These are phyloP conservation scores for Trichocomaceae sp. DNA, from an alignment of 2,329 filamentous ascomycete genomes.

Conservation along the genomic window DNA sequence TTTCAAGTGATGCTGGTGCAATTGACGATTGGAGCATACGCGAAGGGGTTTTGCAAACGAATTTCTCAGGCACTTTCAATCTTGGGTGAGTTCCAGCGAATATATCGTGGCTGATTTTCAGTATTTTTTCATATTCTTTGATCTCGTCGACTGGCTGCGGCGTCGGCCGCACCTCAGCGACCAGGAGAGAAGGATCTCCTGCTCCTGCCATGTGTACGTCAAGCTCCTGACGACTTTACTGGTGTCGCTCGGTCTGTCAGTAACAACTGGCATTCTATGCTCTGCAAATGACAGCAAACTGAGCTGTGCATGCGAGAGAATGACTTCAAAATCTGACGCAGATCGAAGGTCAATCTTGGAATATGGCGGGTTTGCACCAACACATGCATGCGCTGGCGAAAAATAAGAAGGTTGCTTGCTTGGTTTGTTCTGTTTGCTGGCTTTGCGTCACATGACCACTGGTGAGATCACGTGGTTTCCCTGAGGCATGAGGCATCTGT, in stretches of 20 bases:
- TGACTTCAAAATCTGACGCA: neutral
- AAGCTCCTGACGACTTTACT: conserved; percentile 9
- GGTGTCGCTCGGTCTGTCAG: conserved; percentile 4
- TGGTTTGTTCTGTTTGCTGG: too few relatives aligned
- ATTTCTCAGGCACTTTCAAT: conserved; percentile 52
- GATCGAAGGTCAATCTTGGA: neutral
- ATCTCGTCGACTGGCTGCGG: conserved; percentile 48
- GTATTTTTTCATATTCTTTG: conserved; percentile 69
- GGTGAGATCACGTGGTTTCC: too few relatives aligned
- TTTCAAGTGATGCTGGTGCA: conserved; percentile 19
- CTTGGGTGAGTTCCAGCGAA: conserved; percentile 63
- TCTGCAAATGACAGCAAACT: neutral
- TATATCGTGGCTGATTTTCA: conserved; percentile 73
- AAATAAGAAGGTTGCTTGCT: too few relatives aligned
- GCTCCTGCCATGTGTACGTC: conserved; percentile 13
- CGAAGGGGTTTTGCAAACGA: conserved; percentile 37
- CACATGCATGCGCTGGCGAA: neutral
- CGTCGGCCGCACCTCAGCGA: conserved; percentile 24
- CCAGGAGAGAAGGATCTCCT: conserved; percentile 24
- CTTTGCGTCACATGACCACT: too few relatives aligned
- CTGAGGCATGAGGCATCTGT: too few relatives aligned
- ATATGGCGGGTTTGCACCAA: neutral
- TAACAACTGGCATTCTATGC: conserved; percentile 2
- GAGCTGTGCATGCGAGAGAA: neutral
- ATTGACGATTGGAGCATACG: conserved; percentile 30